These are phyloP conservation scores for Malus orientalis DNA, from an alignment of 306 rosid genomes.

Conservation along the genomic window DNA sequence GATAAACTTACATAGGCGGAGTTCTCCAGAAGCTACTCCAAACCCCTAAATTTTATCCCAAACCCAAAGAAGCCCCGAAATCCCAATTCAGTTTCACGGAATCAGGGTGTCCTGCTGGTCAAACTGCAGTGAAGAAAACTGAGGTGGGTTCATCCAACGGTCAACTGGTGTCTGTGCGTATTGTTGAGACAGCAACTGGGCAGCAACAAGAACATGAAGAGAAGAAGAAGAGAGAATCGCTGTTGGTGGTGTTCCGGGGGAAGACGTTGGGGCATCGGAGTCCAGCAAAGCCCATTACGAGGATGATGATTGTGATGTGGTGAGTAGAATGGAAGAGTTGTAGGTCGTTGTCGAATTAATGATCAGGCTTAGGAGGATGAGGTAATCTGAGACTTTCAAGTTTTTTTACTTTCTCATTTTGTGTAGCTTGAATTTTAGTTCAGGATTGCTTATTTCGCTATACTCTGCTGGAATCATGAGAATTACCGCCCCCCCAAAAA, in stretches of 20 bases:
- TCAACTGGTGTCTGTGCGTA: slow-evolving; percentile 11
- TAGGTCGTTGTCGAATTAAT: slow-evolving; percentile 28
- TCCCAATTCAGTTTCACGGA: too few species aligned
- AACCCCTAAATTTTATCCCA: too few species aligned
- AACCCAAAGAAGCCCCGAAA: too few species aligned
- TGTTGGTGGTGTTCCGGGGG: not conserved
- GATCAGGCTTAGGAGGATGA: slow-evolving; percentile 77
- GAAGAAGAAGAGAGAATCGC: slow-evolving; percentile 1
- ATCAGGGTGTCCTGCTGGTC: too few species aligned
- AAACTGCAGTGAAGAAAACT: slow-evolving; percentile 20
- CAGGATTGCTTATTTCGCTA: not conserved
- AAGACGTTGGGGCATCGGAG: slow-evolving; percentile 3
- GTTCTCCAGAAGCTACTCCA: too few species aligned
- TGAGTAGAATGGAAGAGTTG: slow-evolving; percentile 38
- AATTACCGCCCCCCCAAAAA: too few species aligned
- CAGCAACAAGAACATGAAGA: not conserved
- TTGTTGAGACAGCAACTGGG: slow-evolving; percentile 6
- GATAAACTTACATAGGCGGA: too few species aligned
- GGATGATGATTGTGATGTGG: slow-evolving; percentile 21
- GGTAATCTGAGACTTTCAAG: slow-evolving; percentile 26
- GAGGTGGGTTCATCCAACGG: slow-evolving; percentile 18
- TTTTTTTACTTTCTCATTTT: not conserved
- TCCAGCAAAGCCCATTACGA: slow-evolving; percentile 19
- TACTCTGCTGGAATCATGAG: not conserved
- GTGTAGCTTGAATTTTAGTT: not conserved